A percentile compares a stretch with the other conserved stretches of the same genome.
Conservation (phyloP, 2,329 filamentous ascomycete species). For the Fusarium sp. region DNA sequence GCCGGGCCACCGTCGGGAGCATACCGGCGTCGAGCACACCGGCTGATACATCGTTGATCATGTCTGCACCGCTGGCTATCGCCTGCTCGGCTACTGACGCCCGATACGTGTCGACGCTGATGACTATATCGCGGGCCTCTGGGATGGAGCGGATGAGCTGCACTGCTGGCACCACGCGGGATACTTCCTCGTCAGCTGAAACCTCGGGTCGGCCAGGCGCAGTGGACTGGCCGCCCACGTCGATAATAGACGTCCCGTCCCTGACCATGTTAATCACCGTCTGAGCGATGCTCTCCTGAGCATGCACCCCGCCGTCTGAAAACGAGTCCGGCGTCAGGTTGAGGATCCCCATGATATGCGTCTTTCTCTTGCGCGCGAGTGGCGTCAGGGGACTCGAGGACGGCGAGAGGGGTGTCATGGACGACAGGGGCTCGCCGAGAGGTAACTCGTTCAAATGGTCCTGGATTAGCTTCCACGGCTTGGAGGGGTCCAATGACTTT, state of each 20-base stretch:
- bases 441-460: slow-evolving; percentile 72
- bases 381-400: slow-evolving; percentile 67
- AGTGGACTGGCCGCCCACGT: slow-evolving; percentile 94
- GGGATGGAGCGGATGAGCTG: slow-evolving; percentile 75
- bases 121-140: slow-evolving; percentile 71
- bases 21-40: slow-evolving; percentile 83
- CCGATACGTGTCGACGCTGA: slow-evolving; percentile 95
- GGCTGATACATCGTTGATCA: slow-evolving; percentile 94
- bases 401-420: slow-evolving; percentile 67
- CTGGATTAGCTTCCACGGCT: slow-evolving; percentile 70
- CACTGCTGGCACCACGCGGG: slow-evolving; percentile 84
- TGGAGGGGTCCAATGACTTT: slow-evolving; percentile 62
- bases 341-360: slow-evolving; percentile 91
- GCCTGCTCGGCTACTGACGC: slow-evolving; percentile 83
- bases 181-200: slow-evolving; percentile 77
- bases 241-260: slow-evolving; percentile 84
- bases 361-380: slow-evolving; percentile 68
- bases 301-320: slow-evolving; percentile 84
- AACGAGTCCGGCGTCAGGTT: slow-evolving; percentile 98
- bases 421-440: slow-evolving; percentile 63
- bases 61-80: slow-evolving; percentile 83
- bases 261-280: slow-evolving; percentile 73
- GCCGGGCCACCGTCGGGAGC: slow-evolving; percentile 81
- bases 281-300: slow-evolving; percentile 63
- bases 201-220: slow-evolving; percentile 80